Conservation (phyloP, 2,329 filamentous ascomycete genomes). For the Cordyceps cicadae region DNA sequence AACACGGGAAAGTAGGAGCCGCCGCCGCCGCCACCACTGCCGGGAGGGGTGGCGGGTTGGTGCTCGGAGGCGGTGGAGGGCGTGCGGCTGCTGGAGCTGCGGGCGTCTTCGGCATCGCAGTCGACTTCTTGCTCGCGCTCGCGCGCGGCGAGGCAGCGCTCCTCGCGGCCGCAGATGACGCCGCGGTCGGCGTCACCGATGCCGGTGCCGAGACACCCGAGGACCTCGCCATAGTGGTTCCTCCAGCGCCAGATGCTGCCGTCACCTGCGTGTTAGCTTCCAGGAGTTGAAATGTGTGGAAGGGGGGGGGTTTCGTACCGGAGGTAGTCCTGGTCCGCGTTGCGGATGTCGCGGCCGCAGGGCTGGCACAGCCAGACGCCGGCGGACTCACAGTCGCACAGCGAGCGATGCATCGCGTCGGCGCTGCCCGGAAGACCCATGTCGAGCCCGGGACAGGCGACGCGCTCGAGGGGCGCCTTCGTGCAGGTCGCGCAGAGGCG, state of each 20-base stretch:
- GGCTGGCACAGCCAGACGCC: slow-evolving; percentile 79
- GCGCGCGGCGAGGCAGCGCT: slow-evolving; percentile 65
- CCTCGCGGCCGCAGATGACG: slow-evolving; percentile 75
- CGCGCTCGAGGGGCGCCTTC: slow-evolving; percentile 56
- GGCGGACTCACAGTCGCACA: slow-evolving; percentile 45
- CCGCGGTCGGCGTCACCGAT: slow-evolving; percentile 84
- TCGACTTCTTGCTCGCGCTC: slow-evolving; percentile 78
- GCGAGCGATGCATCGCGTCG: slow-evolving; percentile 46
- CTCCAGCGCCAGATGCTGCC: slow-evolving; percentile 77
- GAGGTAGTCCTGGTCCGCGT: slow-evolving; percentile 50
- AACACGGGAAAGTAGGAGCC: slow-evolving; percentile 13
- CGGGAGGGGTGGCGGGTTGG: not conserved
- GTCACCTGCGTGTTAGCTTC: not conserved
- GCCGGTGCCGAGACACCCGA: slow-evolving; percentile 73
- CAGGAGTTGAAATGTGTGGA: slow-evolving; percentile 23
- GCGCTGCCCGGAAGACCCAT: slow-evolving; percentile 40
- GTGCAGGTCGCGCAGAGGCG: slow-evolving; percentile 71
- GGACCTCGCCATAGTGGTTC: slow-evolving; percentile 71
- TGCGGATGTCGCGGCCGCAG: slow-evolving; percentile 65
- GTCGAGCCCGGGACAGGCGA: slow-evolving; percentile 38
- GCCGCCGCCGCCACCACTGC: not conserved
- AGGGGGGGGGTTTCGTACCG: slow-evolving; percentile 27
- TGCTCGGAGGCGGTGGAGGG: not conserved
- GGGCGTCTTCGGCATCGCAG: slow-evolving; percentile 69
- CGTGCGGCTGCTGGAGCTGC: slow-evolving; percentile 19